A percentile compares a stretch with the other conserved stretches of the same genome.
These are phyloP conservation scores for Penicillium manginii DNA, from an alignment of 495 filamentous ascomycete genomes.

Conservation along the genomic window DNA sequence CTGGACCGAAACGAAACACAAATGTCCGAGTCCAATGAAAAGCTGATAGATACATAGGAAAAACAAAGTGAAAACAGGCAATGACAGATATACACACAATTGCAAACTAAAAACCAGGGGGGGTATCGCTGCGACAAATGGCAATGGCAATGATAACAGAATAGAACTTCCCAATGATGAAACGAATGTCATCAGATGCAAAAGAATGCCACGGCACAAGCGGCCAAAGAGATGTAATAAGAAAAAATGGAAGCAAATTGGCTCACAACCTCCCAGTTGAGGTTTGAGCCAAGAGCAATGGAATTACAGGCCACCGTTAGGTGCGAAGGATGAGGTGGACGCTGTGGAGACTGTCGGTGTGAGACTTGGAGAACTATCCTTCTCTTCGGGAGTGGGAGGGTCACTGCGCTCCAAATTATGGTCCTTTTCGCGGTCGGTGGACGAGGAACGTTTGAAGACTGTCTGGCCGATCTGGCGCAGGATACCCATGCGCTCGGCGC, in stretches of 20 bases:
- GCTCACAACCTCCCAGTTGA: background rate
- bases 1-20: background rate
- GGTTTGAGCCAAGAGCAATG: background rate
- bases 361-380: constrained; percentile 40
- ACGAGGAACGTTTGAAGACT: constrained; percentile 55
- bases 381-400: constrained; percentile 37
- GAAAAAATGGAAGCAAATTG: background rate
- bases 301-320: constrained; percentile 10
- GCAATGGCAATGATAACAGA: constrained; percentile 26
- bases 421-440: constrained; percentile 49
- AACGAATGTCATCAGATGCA: constrained; percentile 28
- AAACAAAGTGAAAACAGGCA: constrained; percentile 3
- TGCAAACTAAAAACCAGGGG: constrained; percentile 9
- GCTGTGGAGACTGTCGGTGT: constrained; percentile 46
- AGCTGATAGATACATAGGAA: constrained; percentile 1
- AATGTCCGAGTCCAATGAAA: background rate
- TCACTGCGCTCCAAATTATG: constrained; percentile 38
- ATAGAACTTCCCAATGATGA: constrained; percentile 19
- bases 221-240: background rate
- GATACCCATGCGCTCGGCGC: constrained; percentile 53
- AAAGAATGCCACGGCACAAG: constrained; percentile 9
- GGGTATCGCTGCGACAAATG: constrained; percentile 35
- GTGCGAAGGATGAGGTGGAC: constrained; percentile 41
- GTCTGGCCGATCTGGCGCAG: constrained; percentile 53
- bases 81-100: constrained; percentile 16